Conservation (phyloP, 495 filamentous ascomycete genomes). For the Penicillium roqueforti region DNA sequence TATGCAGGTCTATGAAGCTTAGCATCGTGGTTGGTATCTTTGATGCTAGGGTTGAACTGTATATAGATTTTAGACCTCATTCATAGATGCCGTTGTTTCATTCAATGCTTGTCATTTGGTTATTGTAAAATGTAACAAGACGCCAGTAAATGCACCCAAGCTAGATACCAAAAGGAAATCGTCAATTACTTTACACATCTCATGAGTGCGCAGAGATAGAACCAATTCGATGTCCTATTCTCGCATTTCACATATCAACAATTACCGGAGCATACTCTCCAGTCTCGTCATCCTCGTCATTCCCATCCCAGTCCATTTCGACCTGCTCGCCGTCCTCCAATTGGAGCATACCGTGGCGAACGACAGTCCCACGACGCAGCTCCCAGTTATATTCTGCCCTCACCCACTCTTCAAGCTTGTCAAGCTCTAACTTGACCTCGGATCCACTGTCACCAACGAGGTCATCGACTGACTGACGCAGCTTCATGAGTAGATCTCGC, state of each 20-base stretch:
- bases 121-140: not conserved
- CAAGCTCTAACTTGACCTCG: conserved; percentile 48
- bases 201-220: not conserved
- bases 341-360: conserved; percentile 61
- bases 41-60: conserved; percentile 1
- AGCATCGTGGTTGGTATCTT: not conserved
- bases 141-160: not conserved
- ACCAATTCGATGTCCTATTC: not conserved
- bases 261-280: conserved; percentile 84
- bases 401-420: conserved; percentile 53
- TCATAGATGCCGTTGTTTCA: not conserved
- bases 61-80: conserved; percentile 7
- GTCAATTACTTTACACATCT: not conserved
- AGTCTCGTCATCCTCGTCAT: conserved; percentile 77
- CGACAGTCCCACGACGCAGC: conserved; percentile 49
- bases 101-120: not conserved
- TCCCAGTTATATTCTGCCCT: conserved; percentile 62
- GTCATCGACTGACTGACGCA: conserved; percentile 45
- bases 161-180: not conserved
- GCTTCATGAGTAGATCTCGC: conserved; percentile 49
- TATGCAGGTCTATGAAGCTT: not conserved
- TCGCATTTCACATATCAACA: conserved; percentile 55
- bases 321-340: conserved; percentile 76
- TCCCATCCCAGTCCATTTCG: conserved; percentile 68
- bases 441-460: conserved; percentile 30